Conservation (phyloP, 2,329 filamentous ascomycete species). For the Hawksworthiomyces lignivorus region DNA sequence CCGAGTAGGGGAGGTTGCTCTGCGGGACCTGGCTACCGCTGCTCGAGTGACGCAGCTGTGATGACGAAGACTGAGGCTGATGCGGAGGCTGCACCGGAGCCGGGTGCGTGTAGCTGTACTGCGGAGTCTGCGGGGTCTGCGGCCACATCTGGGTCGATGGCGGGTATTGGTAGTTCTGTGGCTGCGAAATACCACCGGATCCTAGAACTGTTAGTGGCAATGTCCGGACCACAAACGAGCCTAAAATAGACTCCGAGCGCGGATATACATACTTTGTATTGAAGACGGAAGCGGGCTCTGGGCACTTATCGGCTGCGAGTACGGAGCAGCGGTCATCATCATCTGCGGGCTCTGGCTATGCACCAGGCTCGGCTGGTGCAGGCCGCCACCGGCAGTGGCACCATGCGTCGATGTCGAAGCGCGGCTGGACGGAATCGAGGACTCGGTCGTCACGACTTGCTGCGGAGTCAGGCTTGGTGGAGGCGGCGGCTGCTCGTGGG, state of each 20-base stretch:
- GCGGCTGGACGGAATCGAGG: conserved; percentile 41
- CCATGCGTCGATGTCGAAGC: conserved; percentile 54
- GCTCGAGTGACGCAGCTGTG: conserved; percentile 52
- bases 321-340: conserved; percentile 59
- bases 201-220: conserved; percentile 54
- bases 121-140: conserved; percentile 57
- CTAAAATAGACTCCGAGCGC: conserved; percentile 62
- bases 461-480: conserved; percentile 41
- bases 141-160: conserved; percentile 57
- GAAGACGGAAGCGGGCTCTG: conserved; percentile 68
- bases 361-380: conserved; percentile 50
- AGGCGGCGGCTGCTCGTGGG: conserved; percentile 63
- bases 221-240: conserved; percentile 30
- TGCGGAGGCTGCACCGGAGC: conserved; percentile 42
- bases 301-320: conserved; percentile 63
- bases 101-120: conserved; percentile 47
- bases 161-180: conserved; percentile 55
- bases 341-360: conserved; percentile 54
- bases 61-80: conserved; percentile 49
- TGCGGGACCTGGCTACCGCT: conserved; percentile 48
- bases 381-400: conserved; percentile 32
- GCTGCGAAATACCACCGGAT: conserved; percentile 44
- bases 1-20: conserved; percentile 51
- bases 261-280: conserved; percentile 19
- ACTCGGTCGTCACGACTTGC: conserved; percentile 35